These are phyloP conservation scores for Calonectria henricotiae DNA, from an alignment of 2,329 filamentous ascomycete genomes.

Conservation along the genomic window DNA sequence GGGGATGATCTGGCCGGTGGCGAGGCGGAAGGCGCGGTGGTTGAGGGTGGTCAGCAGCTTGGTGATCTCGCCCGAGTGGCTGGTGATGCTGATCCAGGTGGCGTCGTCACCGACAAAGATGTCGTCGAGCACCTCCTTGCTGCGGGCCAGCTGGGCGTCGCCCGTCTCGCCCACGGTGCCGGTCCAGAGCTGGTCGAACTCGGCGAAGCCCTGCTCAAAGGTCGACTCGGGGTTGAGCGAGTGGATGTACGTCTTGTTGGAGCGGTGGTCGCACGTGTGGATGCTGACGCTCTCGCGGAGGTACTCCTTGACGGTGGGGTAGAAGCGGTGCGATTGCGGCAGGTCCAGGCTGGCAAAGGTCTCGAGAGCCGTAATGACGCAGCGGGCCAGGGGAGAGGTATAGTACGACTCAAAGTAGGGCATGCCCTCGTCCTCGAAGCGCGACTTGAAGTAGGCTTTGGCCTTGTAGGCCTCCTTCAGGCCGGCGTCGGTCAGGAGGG, in stretches of 20 bases:
- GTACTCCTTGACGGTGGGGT: slow-evolving; percentile 75
- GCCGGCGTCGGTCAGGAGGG: slow-evolving; percentile 74
- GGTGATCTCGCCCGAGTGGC: slow-evolving; percentile 73
- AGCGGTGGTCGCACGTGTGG: slow-evolving; percentile 79
- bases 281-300: slow-evolving; percentile 78
- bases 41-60: slow-evolving; percentile 70
- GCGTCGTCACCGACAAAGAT: slow-evolving; percentile 69
- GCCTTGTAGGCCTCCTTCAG: slow-evolving; percentile 72
- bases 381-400: slow-evolving; percentile 75
- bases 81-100: slow-evolving; percentile 74
- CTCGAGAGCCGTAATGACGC: slow-evolving; percentile 74
- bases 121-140: slow-evolving; percentile 69
- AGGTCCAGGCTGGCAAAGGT: slow-evolving; percentile 73
- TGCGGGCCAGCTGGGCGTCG: slow-evolving; percentile 67
- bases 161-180: slow-evolving; percentile 61
- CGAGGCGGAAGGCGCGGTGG: slow-evolving; percentile 74
- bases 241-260: slow-evolving; percentile 69
- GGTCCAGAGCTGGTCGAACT: slow-evolving; percentile 67
- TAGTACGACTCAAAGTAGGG: slow-evolving; percentile 77
- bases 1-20: slow-evolving; percentile 79
- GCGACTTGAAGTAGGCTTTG: slow-evolving; percentile 72
- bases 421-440: slow-evolving; percentile 69
- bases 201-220: slow-evolving; percentile 76
- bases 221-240: slow-evolving; percentile 67
- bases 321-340: slow-evolving; percentile 68